phyloP scores from a whole-genome alignment of 1,139 yeast species.

The Pneumocystis murina region DNA sequence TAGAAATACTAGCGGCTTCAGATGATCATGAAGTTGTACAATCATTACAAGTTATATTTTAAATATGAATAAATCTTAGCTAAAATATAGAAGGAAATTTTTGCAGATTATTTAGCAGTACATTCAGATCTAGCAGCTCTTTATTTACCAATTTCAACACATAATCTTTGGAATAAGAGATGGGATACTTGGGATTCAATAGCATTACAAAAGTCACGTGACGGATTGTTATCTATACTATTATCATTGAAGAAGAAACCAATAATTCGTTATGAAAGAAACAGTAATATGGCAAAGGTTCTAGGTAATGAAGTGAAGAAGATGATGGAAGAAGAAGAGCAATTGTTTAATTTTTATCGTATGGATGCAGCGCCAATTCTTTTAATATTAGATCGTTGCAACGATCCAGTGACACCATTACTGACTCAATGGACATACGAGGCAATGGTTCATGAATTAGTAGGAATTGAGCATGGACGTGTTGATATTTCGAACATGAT shows the following conservation, averaged over 20 bases:
- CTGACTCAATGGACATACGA: conserved; percentile 95
- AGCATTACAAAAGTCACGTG: conserved; percentile 35
- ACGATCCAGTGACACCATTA: conserved; percentile 86
- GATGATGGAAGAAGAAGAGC: conserved; percentile 26
- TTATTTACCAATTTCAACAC: conserved; percentile 22
- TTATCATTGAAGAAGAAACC: conserved; percentile 68
- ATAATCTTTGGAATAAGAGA: conserved; percentile 20
- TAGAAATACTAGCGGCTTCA: conserved; percentile 77
- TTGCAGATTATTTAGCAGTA: conserved; percentile 65
- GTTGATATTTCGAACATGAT: conserved; percentile 44
- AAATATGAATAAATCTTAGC: not conserved
- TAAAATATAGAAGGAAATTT: conserved; percentile 38
- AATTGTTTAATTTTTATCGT: conserved; percentile 48
- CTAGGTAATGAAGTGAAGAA: conserved; percentile 32
- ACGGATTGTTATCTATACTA: conserved; percentile 48
- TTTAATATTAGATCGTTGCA: conserved; percentile 65
- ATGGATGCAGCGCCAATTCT: conserved; percentile 61
- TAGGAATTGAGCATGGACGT: conserved; percentile 68
- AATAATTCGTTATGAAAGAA: conserved; percentile 56
- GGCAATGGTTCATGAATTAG: conserved; percentile 87
- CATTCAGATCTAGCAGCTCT: conserved; percentile 53
- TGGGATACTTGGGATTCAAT: conserved; percentile 34
- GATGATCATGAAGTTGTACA: conserved; percentile 73
- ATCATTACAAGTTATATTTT: conserved; percentile 34
- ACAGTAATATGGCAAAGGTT: conserved; percentile 45